Evolutionary conservation across 108 stramenopile species (phyloP).

Genomic region (Skeletonema potamos): DNA sequence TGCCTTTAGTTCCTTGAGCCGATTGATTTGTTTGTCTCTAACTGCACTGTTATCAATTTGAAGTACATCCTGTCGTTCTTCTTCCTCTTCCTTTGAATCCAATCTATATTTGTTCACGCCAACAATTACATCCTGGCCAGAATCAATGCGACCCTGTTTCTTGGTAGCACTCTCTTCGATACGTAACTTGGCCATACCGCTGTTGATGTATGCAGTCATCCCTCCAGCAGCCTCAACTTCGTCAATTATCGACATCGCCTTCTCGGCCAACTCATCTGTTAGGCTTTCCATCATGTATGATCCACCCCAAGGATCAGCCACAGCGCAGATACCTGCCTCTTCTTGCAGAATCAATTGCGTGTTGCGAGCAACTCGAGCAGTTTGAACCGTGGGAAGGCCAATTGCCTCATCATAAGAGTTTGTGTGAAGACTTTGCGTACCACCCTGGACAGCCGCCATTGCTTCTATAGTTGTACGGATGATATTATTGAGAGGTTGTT

Average conservation of each 20-base stretch:
- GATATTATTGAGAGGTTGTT: slow-evolving; percentile 98
- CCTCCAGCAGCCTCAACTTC: slow-evolving; percentile 94
- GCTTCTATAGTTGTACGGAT: slow-evolving; percentile 98
- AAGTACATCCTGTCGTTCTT: slow-evolving; percentile 77
- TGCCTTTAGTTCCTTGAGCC: slow-evolving; percentile 70
- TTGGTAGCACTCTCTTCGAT: slow-evolving; percentile 97
- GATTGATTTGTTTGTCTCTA: slow-evolving; percentile 77
- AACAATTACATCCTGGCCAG: slow-evolving; percentile 86
- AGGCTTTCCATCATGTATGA: slow-evolving; percentile 97
- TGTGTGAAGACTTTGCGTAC: slow-evolving; percentile 98
- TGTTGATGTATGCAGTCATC: slow-evolving; percentile 96
- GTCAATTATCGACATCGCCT: slow-evolving; percentile 86
- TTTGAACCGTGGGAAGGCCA: slow-evolving; percentile 94
- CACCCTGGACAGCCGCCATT: slow-evolving; percentile 96
- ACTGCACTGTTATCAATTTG: slow-evolving; percentile 92
- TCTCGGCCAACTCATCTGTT: slow-evolving; percentile 89
- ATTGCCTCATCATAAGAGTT: slow-evolving; percentile 98
- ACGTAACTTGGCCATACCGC: slow-evolving; percentile 92
- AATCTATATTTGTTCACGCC: slow-evolving; percentile 98
- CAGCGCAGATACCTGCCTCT: slow-evolving; percentile 78
- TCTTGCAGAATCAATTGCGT: slow-evolving; percentile 98
- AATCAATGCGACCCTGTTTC: slow-evolving; percentile 85
- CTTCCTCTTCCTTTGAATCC: slow-evolving; percentile 67
- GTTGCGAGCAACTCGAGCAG: slow-evolving; percentile 96
- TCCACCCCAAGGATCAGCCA: slow-evolving; percentile 89